A percentile compares a stretch with the other conserved stretches of the same genome.
These are phyloP conservation scores for Carex littledalei DNA, from an alignment of 176 grass and related monocot genomes.

Conservation along the genomic window DNA sequence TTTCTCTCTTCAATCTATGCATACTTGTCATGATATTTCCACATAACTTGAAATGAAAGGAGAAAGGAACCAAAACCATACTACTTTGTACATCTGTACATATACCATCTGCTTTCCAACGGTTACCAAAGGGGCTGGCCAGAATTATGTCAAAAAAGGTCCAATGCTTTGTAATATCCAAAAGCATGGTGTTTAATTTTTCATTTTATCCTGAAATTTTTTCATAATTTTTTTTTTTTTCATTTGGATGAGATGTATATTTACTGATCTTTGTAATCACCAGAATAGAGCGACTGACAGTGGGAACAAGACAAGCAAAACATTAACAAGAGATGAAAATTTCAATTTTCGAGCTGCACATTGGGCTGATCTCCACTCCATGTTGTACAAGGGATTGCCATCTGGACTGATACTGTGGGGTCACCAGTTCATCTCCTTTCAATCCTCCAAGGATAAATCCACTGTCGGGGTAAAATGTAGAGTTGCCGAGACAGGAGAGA, in stretches of 20 bases:
- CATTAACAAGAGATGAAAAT: slow-evolving; percentile 55
- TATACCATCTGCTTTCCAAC: background rate
- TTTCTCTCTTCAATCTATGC: background rate
- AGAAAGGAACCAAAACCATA: background rate
- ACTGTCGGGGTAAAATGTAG: slow-evolving; percentile 37
- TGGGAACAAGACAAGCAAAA: slow-evolving; percentile 47
- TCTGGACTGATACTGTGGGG: slow-evolving; percentile 52
- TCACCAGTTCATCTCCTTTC: slow-evolving; percentile 71
- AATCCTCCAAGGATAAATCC: slow-evolving; percentile 19
- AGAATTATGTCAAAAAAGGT: background rate
- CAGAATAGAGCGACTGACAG: slow-evolving; percentile 69
- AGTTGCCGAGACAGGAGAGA: slow-evolving; percentile 41
- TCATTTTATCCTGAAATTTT: background rate
- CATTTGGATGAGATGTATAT: background rate
- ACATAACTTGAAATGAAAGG: background rate
- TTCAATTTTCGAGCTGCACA: slow-evolving; percentile 67
- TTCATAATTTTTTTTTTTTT: background rate
- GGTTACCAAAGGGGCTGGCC: background rate
- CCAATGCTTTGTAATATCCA: background rate
- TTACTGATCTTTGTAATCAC: background rate
- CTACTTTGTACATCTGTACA: background rate
- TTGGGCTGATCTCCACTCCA: slow-evolving; percentile 71
- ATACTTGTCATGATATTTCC: background rate
- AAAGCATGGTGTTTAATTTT: background rate
- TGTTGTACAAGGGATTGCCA: slow-evolving; percentile 51